Base-by-base conservation (phyloP, 2,329 filamentous ascomycete species). In the Ophiosphaerella herpotricha region DNA sequence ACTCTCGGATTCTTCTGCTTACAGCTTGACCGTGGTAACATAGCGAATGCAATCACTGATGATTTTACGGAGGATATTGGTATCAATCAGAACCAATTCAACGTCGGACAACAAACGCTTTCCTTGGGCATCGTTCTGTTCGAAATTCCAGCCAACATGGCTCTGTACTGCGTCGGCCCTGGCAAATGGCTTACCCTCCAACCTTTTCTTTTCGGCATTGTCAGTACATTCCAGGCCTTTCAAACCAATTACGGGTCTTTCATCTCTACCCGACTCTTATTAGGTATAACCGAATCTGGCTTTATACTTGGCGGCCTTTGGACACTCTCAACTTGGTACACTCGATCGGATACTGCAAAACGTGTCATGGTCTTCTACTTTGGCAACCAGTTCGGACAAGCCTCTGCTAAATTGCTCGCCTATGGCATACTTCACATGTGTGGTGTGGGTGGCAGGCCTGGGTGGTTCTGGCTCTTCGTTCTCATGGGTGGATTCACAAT, bases 41-140 rank as follows among this genome's bases (percentile, higher is more conserved):
- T 77, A 41, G 50, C 60, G 11, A 66, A 68, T 14, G 65, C 65
- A 14, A 52, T 68, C 16, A 64, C 64, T 3, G 65, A 68, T 43
- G 55, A 58, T 26, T 59, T 68, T 41, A 61, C 62, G 47, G 56
- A 59, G 41, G 63, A 67, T 43, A 39, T 68, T 7, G 45, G 46
- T 18, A 63, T 67, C 33, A 54, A 46, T 1, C 61, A 63, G 35
- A 50, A 61, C 43, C 52, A 67, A n/a, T 64, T 65, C 57, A 68
- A 67, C 37, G 50, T 66, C 18, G 65, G 65, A 9, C 58, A 73
- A 39, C 71, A 73, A 5, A 70, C 88, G 12, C 92, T 93, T 77
- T 92, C 90, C 72, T 82, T 82, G 14, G 91, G 90, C 70, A 95
- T 95, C 75, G 91, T 95, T 12, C 56, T 66, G 5, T 71, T 73